phyloP scores from a whole-genome alignment of 2,329 filamentous ascomycete genomes.

The Aspergillus aculeatinus region DNA sequence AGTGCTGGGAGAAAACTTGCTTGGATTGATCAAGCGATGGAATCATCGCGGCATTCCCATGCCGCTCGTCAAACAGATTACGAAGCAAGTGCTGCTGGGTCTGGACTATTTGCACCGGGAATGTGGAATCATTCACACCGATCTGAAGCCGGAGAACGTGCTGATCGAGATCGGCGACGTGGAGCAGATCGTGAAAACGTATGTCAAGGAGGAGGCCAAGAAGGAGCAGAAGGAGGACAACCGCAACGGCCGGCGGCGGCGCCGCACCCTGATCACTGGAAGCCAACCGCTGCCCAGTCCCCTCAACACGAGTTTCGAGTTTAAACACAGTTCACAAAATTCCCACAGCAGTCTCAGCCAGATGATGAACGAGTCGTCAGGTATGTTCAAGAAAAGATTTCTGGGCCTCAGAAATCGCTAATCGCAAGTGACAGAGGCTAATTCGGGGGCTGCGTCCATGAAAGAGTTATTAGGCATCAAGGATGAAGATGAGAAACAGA shows the following conservation, averaged over 20 bases:
- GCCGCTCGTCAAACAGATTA: conserved; percentile 96
- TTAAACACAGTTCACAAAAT: conserved; percentile 59
- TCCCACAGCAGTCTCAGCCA: conserved; percentile 78
- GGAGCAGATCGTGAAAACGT: conserved; percentile 95
- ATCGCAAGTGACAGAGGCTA: conserved; percentile 25
- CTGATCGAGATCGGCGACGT: conserved; percentile 98
- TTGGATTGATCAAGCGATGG: conserved; percentile 97
- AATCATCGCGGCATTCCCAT: conserved; percentile 97
- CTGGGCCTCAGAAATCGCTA: conserved; percentile 15
- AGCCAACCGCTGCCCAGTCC: conserved; percentile 95
- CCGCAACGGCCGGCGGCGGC: conserved; percentile 82
- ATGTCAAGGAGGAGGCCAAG: conserved; percentile 71
- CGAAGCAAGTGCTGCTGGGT: conserved; percentile 93
- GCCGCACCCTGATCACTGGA: conserved; percentile 92
- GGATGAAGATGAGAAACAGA: conserved; percentile 65
- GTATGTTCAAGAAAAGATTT: conserved; percentile 53
- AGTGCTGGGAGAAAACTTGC: conserved; percentile 89
- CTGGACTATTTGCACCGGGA: conserved; percentile 96
- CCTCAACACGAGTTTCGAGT: conserved; percentile 85
- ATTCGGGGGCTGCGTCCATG: conserved; percentile 55
- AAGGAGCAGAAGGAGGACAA: conserved; percentile 82
- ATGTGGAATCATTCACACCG: conserved; percentile 98
- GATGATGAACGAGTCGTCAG: conserved; percentile 69
- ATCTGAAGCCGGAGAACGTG: conserved; percentile 96
- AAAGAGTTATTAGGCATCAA: conserved; percentile 53